phyloP scores from a whole-genome alignment of 1,139 yeast species.

The Meyerozyma smithsonii region DNA sequence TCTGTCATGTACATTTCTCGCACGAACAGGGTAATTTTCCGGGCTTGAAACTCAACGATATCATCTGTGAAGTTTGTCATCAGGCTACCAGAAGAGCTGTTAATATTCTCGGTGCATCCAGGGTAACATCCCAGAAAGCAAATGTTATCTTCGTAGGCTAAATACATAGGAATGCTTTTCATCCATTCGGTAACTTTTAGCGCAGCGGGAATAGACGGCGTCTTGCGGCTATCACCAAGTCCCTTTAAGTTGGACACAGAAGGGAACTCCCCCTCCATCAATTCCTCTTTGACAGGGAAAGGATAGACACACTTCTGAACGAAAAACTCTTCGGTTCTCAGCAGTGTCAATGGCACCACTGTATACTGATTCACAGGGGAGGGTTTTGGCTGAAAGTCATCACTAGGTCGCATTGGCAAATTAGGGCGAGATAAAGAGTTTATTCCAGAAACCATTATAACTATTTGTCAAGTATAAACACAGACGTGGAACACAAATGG shows the following conservation, averaged over 20 bases:
- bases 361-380: not conserved
- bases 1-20: slow-evolving; percentile 38
- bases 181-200: slow-evolving; percentile 68
- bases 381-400: not conserved
- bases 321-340: not conserved
- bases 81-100: slow-evolving; percentile 10
- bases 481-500: not conserved
- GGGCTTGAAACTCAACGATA: slow-evolving; percentile 48
- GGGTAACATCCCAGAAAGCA: slow-evolving; percentile 38
- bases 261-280: not conserved
- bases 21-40: slow-evolving; percentile 43
- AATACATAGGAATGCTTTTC: slow-evolving; percentile 43
- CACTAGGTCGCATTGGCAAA: not conserved
- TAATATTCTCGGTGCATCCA: slow-evolving; percentile 29
- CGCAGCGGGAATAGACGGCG: slow-evolving; percentile 52
- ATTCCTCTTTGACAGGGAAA: not conserved
- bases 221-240: slow-evolving; percentile 22
- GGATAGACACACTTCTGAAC: not conserved
- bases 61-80: slow-evolving; percentile 18
- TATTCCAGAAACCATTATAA: not conserved
- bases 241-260: not conserved
- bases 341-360: not conserved
- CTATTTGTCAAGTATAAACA: not conserved
- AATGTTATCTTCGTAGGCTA: slow-evolving; percentile 18
- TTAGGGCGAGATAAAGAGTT: not conserved